Evolutionary conservation across 768 basidiomycete genomes (phyloP), one percentile per base, ranked within the genome.

Genomic region (Amanita exitialis): DNA sequence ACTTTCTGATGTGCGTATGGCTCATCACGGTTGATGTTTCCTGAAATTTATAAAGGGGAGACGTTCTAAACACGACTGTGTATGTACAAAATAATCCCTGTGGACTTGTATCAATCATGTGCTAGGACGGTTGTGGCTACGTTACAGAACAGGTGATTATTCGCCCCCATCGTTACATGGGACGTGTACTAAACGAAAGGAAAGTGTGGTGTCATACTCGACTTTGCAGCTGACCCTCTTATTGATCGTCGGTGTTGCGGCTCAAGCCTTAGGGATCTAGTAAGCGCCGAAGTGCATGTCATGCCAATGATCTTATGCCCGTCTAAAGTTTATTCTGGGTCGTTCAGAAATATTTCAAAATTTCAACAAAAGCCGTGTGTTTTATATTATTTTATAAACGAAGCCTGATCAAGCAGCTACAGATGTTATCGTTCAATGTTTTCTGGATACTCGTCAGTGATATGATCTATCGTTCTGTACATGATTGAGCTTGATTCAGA

Each of bases 31-130:
- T 44, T 34, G 16, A n/a, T 21, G 28, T 23, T 47, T 20, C 35
- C 28, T 45, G 30, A 39, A n/a, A 23, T 25, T 44, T 38, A 18
- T 35, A 15, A 51, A 85, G 82, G 82, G 83, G 83, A 25, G 84
- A 86, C 60, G 82, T 85, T 1, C 63, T 86, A 36, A 86, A 86
- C 59, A 86, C 86, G 0, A 80, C 82, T 35, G 80, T 86, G 84
- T 86, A 64, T 34, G 75, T 58, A n/a, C 10, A 16, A 43, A 9
- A 23, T 30, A n/a, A 39, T 39, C n/a, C 18, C 23, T 47, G 2
- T 20, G 28, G 27, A 8, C 8, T n/a, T 37, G 49, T 49, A 9
- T 15, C 28, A 15, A 54, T 38, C 52, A 18, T 49, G 21, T 18
- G 43, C 21, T 56, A 85, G 83, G 5, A 85, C 83, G n/a, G 81